These are phyloP conservation scores for Helicostylum pulchrum DNA, from an alignment of 192 early-diverging fungal species.

Conservation along the genomic window DNA sequence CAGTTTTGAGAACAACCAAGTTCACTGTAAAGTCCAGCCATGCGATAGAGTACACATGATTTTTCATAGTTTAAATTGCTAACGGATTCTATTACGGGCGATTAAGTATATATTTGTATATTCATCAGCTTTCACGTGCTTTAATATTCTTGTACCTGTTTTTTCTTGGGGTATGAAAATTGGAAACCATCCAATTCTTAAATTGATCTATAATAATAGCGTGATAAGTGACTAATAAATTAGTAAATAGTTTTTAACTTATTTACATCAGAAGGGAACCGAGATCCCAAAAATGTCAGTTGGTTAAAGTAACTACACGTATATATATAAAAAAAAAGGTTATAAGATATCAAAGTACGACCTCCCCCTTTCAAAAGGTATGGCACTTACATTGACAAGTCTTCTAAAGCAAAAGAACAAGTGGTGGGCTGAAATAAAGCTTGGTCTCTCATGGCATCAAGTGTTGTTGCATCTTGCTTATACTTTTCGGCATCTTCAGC, in stretches of 20 bases:
- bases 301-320: conserved; percentile 80
- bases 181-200: conserved; percentile 67
- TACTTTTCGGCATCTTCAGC: conserved; percentile 20
- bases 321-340: no score
- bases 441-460: conserved; percentile 17
- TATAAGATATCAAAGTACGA: not conserved
- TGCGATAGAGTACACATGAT: conserved; percentile 80
- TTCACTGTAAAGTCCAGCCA: conserved; percentile 80
- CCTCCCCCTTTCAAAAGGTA: not conserved
- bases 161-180: conserved; percentile 57
- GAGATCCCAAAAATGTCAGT: conserved; percentile 70
- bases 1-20: conserved; percentile 68
- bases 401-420: conserved; percentile 7
- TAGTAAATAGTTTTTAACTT: conserved; percentile 16
- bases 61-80: conserved; percentile 77
- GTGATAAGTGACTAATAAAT: not conserved
- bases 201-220: conserved; percentile 43
- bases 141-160: conserved; percentile 35
- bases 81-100: conserved; percentile 20
- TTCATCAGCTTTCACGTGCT: conserved; percentile 5
- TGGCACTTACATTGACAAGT: conserved; percentile 15
- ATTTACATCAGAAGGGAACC: conserved; percentile 85
- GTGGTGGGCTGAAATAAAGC: not conserved
- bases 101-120: not conserved
- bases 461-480: conserved; percentile 2